Conservation (phyloP, 164 flowering plant genomes). For the Nymphaea colorata region DNA sequence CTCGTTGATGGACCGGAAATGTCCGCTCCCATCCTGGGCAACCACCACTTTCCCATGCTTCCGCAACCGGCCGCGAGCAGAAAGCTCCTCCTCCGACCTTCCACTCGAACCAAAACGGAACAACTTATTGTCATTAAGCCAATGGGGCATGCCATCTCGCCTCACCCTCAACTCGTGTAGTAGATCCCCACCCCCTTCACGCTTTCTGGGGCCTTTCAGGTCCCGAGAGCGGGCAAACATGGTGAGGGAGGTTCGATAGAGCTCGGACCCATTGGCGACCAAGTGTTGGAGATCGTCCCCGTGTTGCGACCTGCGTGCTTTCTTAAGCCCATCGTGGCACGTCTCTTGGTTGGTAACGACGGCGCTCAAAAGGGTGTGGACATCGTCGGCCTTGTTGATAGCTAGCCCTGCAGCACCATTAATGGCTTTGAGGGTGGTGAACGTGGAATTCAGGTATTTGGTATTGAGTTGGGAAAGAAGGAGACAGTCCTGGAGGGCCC, state of each 20-base stretch:
- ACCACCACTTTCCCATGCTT: conserved; percentile 12
- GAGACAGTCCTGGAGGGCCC: conserved; percentile 23
- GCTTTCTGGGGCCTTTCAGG: conserved; percentile 3
- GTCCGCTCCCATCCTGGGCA: conserved; percentile 9
- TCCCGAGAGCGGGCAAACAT: conserved; percentile 3
- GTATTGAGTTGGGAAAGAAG: conserved; percentile 14
- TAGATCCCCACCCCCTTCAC: too few relatives aligned
- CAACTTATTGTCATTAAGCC: too few relatives aligned
- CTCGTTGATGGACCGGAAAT: conserved; percentile 12
- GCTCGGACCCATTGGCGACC: conserved; percentile 9
- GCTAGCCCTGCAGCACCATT: conserved; percentile 1
- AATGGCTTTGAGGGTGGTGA: conserved; percentile 9
- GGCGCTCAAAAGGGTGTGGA: conserved; percentile 11
- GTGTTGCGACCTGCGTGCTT: conserved; percentile 1
- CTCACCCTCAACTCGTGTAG: too few relatives aligned
- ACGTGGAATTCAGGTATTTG: conserved; percentile 14
- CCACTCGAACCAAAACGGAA: too few relatives aligned
- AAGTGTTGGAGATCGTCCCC: conserved; percentile 5
- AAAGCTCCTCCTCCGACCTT: too few relatives aligned
- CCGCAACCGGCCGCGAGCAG: background rate
- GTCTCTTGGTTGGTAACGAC: conserved; percentile 23
- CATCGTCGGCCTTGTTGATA: conserved; percentile 10
- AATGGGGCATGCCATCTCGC: too few relatives aligned
- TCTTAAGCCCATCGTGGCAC: conserved; percentile 17
- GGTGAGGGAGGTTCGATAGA: conserved; percentile 15